Conservation (phyloP, 169 alveolate species). For the Ichthyophthirius multifiliis region DNA sequence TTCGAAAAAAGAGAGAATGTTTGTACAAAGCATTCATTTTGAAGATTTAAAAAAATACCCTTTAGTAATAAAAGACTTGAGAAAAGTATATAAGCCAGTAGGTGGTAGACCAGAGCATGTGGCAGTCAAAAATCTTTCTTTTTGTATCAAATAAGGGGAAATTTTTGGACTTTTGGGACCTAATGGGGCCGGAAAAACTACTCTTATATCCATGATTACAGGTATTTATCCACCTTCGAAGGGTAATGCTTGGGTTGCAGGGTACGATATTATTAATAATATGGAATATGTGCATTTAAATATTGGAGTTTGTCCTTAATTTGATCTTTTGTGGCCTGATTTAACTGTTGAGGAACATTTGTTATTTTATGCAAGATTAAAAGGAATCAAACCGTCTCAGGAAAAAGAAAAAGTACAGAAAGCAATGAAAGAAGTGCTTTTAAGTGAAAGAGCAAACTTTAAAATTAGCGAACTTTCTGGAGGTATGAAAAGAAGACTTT, state of each 20-base stretch:
- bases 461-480: constrained; percentile 78
- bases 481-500: constrained; percentile 88
- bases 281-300: constrained; percentile 70
- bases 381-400: constrained; percentile 67
- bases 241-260: constrained; percentile 88
- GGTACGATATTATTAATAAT: constrained; percentile 66
- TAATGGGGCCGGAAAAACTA: constrained; percentile 91
- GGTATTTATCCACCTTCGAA: constrained; percentile 80
- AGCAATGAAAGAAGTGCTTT: constrained; percentile 74
- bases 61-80: constrained; percentile 72
- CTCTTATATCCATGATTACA: constrained; percentile 82
- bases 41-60: constrained; percentile 69
- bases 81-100: constrained; percentile 74
- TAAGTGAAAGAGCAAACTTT: constrained; percentile 56
- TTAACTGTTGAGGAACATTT: constrained; percentile 89
- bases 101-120: constrained; percentile 70
- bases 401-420: constrained; percentile 52
- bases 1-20: constrained; percentile 61
- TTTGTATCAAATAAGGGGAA: constrained; percentile 78
- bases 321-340: constrained; percentile 83
- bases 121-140: constrained; percentile 74
- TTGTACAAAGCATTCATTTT: constrained; percentile 51
- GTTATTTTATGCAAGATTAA: constrained; percentile 81
- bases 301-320: constrained; percentile 90
- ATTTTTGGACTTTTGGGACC: constrained; percentile 90